These are phyloP conservation scores for Coprinellus aureogranulatus DNA, from an alignment of 768 basidiomycete genomes.

Conservation along the genomic window DNA sequence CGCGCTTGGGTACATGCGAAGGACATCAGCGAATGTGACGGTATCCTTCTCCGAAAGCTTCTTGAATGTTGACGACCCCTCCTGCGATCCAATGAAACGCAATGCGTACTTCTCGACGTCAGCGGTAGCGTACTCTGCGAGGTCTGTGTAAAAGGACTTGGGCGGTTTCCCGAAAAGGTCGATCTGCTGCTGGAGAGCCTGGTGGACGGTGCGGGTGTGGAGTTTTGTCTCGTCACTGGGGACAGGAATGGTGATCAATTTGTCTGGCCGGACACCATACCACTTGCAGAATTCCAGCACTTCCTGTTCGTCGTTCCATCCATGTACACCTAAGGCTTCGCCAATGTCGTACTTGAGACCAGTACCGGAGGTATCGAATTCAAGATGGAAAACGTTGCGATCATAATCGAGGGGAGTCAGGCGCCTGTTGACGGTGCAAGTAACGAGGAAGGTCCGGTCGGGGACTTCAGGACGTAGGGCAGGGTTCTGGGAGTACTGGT, in stretches of 20 bases:
- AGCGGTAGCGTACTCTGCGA: conserved; percentile 71
- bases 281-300: conserved; percentile 86
- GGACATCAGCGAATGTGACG: conserved; percentile 86
- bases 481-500: conserved; percentile 57
- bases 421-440: conserved; percentile 90
- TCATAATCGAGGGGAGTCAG: conserved; percentile 95
- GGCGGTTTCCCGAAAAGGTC: conserved; percentile 95
- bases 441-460: conserved; percentile 91
- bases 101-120: conserved; percentile 75
- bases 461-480: conserved; percentile 80
- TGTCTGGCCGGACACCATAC: conserved; percentile 84
- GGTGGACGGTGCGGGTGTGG: conserved; percentile 94
- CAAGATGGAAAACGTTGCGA: conserved; percentile 98
- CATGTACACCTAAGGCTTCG: conserved; percentile 95
- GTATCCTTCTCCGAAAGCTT: conserved; percentile 94
- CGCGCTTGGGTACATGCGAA: conserved; percentile 74
- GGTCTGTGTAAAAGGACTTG: conserved; percentile 90
- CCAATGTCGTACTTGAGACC: conserved; percentile 94
- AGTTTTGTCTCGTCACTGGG: conserved; percentile 60
- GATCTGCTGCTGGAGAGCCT: conserved; percentile 93
- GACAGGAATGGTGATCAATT: conserved; percentile 79
- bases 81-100: conserved; percentile 89
- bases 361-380: conserved; percentile 89
- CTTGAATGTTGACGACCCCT: conserved; percentile 91
- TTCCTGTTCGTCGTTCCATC: conserved; percentile 92